Evolutionary conservation across 768 basidiomycete genomes (phyloP), one percentile per base, ranked within the genome.

Genomic region (Russula lepida): DNA sequence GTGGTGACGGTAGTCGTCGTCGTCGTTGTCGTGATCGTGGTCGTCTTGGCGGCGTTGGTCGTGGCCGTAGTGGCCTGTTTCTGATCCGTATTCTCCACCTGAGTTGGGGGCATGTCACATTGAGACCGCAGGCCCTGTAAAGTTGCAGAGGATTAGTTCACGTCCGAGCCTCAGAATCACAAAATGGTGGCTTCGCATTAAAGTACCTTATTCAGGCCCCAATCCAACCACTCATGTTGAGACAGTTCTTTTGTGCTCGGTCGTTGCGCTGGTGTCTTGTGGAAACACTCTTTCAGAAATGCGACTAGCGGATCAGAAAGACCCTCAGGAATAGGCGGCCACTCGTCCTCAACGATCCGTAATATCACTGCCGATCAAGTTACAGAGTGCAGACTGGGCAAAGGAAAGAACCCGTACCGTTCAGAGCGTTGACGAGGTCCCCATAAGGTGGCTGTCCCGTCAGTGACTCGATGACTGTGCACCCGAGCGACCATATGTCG

Each of bases 281-380:
- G 74, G 75, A 98, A 97, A 72, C 95, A 98, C 64, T 80, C 79
- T 23, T 71, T 78, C 23, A 98, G 74, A 73, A 98, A 98, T 70
- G 92, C 84, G 58, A 78, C 73, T 11, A 98, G 78, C 19, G 83
- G 77, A n/a, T 80, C 78, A 3, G 93, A 92, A 66, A 85, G 86
- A 9, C 78, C 82, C 15, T 86, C 84, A 0, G 95, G 95, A 47
- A 97, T 73, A 2, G 91, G 92, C 30, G 95, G 95, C 76, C 82
- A 84, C 4, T 82, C 82, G 68, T 97, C 94, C 68, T 97, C 94
- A 25, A 98, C 94, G 69, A 98, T 98, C 30, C 87, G 88, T 77
- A 93, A 98, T 89, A 98, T 95, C 56, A 98, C 95, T 88, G 11
- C 3, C 3, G 2, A 51, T n/a, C 11, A 33, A 21, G 30, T n/a